phyloP scores from a whole-genome alignment of 805 yeast genomes.

The Wickerhamiella azyma region DNA sequence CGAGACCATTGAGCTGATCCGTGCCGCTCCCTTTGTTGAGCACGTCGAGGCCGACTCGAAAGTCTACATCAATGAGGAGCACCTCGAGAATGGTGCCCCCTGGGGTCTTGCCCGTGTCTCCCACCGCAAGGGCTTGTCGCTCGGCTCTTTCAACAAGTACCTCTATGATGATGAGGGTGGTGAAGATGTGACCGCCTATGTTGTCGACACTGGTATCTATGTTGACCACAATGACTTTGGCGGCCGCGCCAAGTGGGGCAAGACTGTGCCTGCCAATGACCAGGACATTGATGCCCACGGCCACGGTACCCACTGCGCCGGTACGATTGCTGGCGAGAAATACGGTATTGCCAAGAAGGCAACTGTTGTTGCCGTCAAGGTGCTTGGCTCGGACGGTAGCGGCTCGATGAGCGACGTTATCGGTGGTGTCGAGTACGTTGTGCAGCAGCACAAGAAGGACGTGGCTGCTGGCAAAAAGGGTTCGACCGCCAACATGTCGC shows the following conservation, averaged over 20 bases:
- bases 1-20: constrained; percentile 57
- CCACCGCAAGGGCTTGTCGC: constrained; percentile 47
- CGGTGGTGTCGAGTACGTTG: constrained; percentile 47
- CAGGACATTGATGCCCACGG: constrained; percentile 40
- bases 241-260: constrained; percentile 45
- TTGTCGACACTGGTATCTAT: constrained; percentile 47
- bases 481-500: constrained; percentile 61
- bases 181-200: constrained; percentile 31
- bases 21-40: constrained; percentile 40
- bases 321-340: constrained; percentile 38
- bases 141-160: constrained; percentile 46
- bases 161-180: constrained; percentile 42
- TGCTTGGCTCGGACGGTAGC: constrained; percentile 41
- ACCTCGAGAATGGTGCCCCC: constrained; percentile 50
- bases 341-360: constrained; percentile 49
- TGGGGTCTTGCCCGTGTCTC: constrained; percentile 67
- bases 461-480: constrained; percentile 34
- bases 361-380: constrained; percentile 45
- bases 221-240: constrained; percentile 37
- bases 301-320: constrained; percentile 51
- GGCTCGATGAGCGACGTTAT: constrained; percentile 47
- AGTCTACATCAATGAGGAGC: constrained; percentile 36
- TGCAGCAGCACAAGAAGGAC: constrained; percentile 45
- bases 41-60: constrained; percentile 50
- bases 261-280: constrained; percentile 34